phyloP scores from a whole-genome alignment of 2,329 filamentous ascomycete genomes.

The Colletotrichum noveboracense region DNA sequence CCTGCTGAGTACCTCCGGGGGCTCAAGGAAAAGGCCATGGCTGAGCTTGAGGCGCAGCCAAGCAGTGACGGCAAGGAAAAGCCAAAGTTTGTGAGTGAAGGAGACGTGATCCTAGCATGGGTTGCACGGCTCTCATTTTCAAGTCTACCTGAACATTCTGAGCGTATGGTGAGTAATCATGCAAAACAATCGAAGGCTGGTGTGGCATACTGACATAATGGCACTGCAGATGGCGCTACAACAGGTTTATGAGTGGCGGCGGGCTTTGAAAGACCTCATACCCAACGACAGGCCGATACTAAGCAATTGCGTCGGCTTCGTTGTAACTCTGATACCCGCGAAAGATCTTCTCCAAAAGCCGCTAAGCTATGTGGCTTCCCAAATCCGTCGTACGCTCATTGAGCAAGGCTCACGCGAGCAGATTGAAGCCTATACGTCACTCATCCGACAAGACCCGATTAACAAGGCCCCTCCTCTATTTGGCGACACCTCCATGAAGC shows the following conservation, averaged over 20 bases:
- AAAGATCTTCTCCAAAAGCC: background rate
- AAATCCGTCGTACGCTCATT: background rate
- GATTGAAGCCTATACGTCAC: background rate
- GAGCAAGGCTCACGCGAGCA: background rate
- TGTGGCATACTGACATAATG: background rate
- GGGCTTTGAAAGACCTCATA: background rate
- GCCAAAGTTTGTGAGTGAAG: slow-evolving; percentile 37
- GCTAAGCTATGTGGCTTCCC: background rate
- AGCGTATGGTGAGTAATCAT: background rate
- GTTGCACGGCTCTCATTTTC: slow-evolving; percentile 32
- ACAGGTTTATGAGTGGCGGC: background rate
- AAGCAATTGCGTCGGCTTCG: background rate
- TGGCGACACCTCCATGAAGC: slow-evolving; percentile 34
- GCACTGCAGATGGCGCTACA: background rate
- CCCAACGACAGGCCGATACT: background rate
- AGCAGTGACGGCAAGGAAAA: background rate
- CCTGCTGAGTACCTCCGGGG: background rate
- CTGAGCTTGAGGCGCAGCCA: slow-evolving; percentile 26
- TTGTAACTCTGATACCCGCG: background rate
- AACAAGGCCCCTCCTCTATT: slow-evolving; percentile 34
- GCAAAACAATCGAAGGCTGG: background rate
- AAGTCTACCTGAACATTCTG: slow-evolving; percentile 26
- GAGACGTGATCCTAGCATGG: slow-evolving; percentile 44
- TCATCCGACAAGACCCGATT: background rate
- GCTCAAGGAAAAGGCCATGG: background rate